These are phyloP conservation scores for Capronia epimyces DNA, from an alignment of 2,329 filamentous ascomycete species.

Conservation along the genomic window DNA sequence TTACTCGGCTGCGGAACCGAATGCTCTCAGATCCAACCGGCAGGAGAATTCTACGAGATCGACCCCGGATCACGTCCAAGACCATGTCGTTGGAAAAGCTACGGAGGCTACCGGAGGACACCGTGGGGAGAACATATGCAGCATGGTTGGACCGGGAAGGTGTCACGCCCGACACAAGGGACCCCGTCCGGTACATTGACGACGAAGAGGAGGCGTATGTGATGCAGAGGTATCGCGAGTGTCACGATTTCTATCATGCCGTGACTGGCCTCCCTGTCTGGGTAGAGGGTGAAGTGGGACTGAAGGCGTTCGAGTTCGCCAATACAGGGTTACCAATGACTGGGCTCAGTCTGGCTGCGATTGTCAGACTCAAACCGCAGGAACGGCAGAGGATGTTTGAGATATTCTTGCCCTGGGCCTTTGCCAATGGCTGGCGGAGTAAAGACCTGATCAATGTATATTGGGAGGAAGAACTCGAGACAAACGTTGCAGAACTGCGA, in stretches of 20 bases:
- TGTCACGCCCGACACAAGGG: slow-evolving; percentile 84
- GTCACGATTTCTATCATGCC: slow-evolving; percentile 96
- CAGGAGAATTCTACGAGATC: slow-evolving; percentile 81
- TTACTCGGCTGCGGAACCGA: slow-evolving; percentile 79
- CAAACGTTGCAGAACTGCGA: slow-evolving; percentile 71
- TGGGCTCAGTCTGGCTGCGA: slow-evolving; percentile 72
- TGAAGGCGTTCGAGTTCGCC: slow-evolving; percentile 95
- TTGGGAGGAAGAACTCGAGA: slow-evolving; percentile 91
- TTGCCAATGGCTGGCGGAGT: slow-evolving; percentile 69
- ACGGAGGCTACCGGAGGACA: slow-evolving; percentile 64
- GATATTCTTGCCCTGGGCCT: slow-evolving; percentile 74
- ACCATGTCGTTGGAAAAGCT: slow-evolving; percentile 64
- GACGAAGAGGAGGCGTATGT: slow-evolving; percentile 95
- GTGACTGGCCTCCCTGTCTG: slow-evolving; percentile 85
- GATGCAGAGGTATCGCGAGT: slow-evolving; percentile 96
- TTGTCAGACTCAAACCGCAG: slow-evolving; percentile 57
- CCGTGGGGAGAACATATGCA: slow-evolving; percentile 76
- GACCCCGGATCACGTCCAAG: slow-evolving; percentile 77
- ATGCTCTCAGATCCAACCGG: slow-evolving; percentile 84
- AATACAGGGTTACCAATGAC: slow-evolving; percentile 96
- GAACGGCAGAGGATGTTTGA: slow-evolving; percentile 62
- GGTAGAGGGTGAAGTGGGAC: slow-evolving; percentile 92
- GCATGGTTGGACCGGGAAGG: slow-evolving; percentile 91
- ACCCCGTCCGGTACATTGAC: slow-evolving; percentile 81
- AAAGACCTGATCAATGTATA: slow-evolving; percentile 91